Base-by-base conservation (phyloP, 192 early-diverging fungal genomes). In the Backusella mclennaniae region DNA sequence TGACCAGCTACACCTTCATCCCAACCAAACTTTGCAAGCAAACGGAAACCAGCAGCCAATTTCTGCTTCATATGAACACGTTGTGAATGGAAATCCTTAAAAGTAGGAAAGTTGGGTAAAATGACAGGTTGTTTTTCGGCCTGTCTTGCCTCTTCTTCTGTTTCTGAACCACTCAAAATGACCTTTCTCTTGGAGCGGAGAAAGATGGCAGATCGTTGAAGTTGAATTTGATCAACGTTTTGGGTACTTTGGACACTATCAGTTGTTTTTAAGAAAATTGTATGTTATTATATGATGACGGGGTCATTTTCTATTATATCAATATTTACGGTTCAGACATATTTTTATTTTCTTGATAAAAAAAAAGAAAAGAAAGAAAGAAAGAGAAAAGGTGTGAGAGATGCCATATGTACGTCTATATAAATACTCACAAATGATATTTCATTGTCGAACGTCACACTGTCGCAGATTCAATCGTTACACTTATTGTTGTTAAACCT, bases 1-100 rank as follows among this genome's bases (percentile, higher is more conserved):
- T 90, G 89, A 2, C 89, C 89, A n/a, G 86, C 89, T 17, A 69
- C 14, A 35, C 33, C 82, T 79, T 88, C 88, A 73, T 91, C 90
- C 46, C 85, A 82, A 0, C 87, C 86, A 35, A 85, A 87, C 53
- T 87, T 87, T 39, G 87, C 73, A 56, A 91, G 85, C 7, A 91
- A 71, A 6, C 90, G 84, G 79, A 88, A 89, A 0, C 86, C 88
- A 21, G 87, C 87, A 5, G 88, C 86, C 12, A 91, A 80, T 23
- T 83, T 77, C 56, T 88, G 88, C 79, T 89, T 89, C 80, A 82
- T 82, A 82, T 89, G 88, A 12, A 77, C 67, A 7, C 90, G 86
- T 75, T 89, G 82, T n/a, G 81, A 78, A 73, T 82, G 76, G n/a
- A 89, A 77, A 44, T 71, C 77, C 15, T 44, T 66, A 44, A 89